These are phyloP conservation scores for Aethionema arabicum DNA, from an alignment of 345 rosid genomes.

Conservation along the genomic window DNA sequence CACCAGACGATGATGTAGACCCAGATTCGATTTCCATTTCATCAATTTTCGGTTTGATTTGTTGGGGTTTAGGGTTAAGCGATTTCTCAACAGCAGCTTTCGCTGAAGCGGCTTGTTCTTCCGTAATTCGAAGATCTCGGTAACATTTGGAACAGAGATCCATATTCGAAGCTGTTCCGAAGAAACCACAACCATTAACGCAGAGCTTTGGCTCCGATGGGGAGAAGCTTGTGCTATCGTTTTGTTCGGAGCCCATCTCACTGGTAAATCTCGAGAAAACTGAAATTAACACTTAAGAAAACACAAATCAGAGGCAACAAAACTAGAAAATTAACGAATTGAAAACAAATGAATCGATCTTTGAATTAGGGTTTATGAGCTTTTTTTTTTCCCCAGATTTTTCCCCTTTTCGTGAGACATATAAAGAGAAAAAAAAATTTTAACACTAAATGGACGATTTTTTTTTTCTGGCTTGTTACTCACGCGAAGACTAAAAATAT, in stretches of 20 bases:
- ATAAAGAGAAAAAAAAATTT: neutral
- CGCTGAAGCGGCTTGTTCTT: constrained; percentile 59
- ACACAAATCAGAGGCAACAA: neutral
- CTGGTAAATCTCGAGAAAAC: neutral
- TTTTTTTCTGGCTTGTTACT: constrained; percentile 31
- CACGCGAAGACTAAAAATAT: constrained; percentile 21
- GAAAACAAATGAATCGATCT: constrained; percentile 13
- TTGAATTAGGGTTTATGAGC: constrained; percentile 9
- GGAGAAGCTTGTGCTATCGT: constrained; percentile 64
- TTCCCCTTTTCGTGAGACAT: constrained; percentile 9
- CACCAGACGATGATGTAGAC: neutral
- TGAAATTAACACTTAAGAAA: neutral
- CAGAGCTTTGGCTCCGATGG: constrained; percentile 71
- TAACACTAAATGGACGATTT: constrained; percentile 3
- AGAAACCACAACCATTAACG: constrained; percentile 76
- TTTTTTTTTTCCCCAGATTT: neutral
- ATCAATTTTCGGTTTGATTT: constrained; percentile 11
- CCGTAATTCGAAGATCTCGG: constrained; percentile 48
- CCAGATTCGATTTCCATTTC: constrained; percentile 19
- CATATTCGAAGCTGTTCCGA: constrained; percentile 73
- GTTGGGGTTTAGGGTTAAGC: constrained; percentile 32
- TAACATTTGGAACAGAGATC: constrained; percentile 86
- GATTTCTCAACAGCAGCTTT: constrained; percentile 69
- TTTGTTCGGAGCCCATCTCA: constrained; percentile 74
- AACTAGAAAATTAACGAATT: constrained; percentile 1